Percentiles rank a stretch among this genome's conserved stretches.
phyloP scores from a whole-genome alignment of 2,329 filamentous ascomycete genomes.

The Penicillium sp. region DNA sequence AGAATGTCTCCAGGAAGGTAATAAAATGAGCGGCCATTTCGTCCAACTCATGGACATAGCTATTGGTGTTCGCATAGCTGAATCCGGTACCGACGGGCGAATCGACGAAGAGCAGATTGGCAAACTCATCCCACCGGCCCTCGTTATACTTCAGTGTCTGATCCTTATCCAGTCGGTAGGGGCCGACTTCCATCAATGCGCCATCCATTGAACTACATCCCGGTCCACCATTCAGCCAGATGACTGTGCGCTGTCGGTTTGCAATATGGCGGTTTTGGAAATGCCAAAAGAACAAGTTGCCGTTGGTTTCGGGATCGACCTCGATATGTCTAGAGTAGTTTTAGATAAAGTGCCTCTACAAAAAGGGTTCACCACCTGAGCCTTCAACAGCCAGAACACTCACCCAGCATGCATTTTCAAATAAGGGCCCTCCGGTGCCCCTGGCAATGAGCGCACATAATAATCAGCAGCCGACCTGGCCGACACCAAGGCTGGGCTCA shows the following conservation, averaged over 20 bases:
- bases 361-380: background rate
- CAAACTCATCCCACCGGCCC: conserved; percentile 98
- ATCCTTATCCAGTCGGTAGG: conserved; percentile 79
- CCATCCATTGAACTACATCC: conserved; percentile 98
- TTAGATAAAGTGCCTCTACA: conserved; percentile 1
- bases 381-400: conserved; percentile 36
- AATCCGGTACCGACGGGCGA: conserved; percentile 96
- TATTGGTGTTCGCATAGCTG: conserved; percentile 90
- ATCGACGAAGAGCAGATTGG: conserved; percentile 94
- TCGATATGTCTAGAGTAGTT: conserved; percentile 73
- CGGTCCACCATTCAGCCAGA: conserved; percentile 96
- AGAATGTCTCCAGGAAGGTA: conserved; percentile 87
- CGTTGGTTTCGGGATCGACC: conserved; percentile 77
- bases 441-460: conserved; percentile 81
- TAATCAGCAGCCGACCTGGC: conserved; percentile 75
- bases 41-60: conserved; percentile 78
- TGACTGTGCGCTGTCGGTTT: conserved; percentile 81
- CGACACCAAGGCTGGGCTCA: conserved; percentile 25
- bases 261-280: conserved; percentile 95
- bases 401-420: conserved; percentile 99
- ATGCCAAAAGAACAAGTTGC: conserved; percentile 98
- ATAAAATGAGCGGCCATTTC: conserved; percentile 90
- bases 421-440: conserved; percentile 72
- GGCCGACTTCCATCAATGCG: conserved; percentile 92
- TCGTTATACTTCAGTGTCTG: conserved; percentile 75